Conservation (phyloP, 257 asterid species). For the Handroanthus guayacan region DNA sequence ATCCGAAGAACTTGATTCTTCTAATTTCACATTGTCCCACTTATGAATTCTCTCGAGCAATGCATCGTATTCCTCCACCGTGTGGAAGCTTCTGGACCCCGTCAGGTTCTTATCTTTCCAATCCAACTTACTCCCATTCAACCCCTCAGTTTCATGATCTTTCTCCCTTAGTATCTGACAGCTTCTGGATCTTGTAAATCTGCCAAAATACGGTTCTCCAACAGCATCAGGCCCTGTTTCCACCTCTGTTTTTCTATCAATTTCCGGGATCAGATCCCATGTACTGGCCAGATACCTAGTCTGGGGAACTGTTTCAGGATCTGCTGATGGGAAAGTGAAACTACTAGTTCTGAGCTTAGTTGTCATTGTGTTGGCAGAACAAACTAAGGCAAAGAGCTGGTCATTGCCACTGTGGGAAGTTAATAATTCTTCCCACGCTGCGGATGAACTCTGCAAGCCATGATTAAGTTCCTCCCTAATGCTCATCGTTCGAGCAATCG, state of each 20-base stretch:
- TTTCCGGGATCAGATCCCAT: neutral
- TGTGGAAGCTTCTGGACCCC: constrained; percentile 64
- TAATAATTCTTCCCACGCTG: constrained; percentile 49
- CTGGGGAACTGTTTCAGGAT: constrained; percentile 11
- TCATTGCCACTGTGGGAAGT: constrained; percentile 39
- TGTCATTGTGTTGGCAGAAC: constrained; percentile 25
- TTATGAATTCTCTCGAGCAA: constrained; percentile 50
- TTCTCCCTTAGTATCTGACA: constrained; percentile 31
- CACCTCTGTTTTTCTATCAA: neutral
- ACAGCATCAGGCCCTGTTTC: neutral
- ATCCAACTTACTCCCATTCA: constrained; percentile 28
- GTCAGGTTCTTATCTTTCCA: constrained; percentile 34
- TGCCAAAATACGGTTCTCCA: constrained; percentile 17
- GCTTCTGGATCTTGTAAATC: constrained; percentile 50
- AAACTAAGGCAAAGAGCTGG: constrained; percentile 42
- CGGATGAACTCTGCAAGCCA: constrained; percentile 39
- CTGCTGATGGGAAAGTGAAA: constrained; percentile 31
- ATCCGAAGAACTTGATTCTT: neutral
- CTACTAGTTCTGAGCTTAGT: constrained; percentile 28
- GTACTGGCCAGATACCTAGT: neutral
- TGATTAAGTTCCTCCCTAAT: constrained; percentile 46
- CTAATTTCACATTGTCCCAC: neutral
- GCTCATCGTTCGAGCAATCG: constrained; percentile 52
- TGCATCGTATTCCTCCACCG: constrained; percentile 60
- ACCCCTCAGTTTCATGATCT: neutral